These are phyloP conservation scores for Trichoderma asperelloides DNA, from an alignment of 495 filamentous ascomycete genomes.

Conservation along the genomic window DNA sequence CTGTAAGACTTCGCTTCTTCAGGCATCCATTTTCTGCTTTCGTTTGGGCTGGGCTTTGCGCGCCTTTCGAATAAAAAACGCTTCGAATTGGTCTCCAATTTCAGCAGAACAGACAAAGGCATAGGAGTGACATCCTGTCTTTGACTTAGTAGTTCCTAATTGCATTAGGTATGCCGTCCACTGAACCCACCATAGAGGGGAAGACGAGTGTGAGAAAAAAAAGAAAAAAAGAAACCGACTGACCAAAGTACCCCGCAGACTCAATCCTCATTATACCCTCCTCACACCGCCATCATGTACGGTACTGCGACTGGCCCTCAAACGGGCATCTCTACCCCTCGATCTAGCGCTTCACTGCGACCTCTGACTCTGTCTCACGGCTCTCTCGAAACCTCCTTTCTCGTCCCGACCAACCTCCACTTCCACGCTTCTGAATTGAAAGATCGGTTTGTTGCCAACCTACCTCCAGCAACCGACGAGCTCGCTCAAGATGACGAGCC, in stretches of 20 bases:
- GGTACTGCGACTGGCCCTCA: constrained; percentile 72
- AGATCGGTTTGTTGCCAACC: constrained; percentile 71
- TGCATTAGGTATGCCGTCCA: background rate
- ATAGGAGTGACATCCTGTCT: background rate
- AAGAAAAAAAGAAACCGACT: background rate
- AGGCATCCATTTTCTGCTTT: background rate
- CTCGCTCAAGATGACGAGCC: constrained; percentile 96
- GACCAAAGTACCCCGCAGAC: constrained; percentile 3
- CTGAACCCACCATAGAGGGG: background rate
- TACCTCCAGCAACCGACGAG: constrained; percentile 89
- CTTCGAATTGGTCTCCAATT: background rate
- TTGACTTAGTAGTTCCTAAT: background rate
- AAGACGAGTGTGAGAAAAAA: no score
- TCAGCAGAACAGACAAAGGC: background rate
- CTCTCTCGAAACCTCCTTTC: constrained; percentile 87
- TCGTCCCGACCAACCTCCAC: constrained; percentile 87
- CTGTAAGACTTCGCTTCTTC: constrained; percentile 6
- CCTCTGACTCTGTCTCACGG: constrained; percentile 85
- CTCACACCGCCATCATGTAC: constrained; percentile 56
- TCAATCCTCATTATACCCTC: constrained; percentile 5
- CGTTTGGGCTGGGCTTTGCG: constrained; percentile 3
- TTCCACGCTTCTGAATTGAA: constrained; percentile 91
- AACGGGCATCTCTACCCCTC: constrained; percentile 91
- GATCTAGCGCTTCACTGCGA: constrained; percentile 77
- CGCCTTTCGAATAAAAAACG: background rate